Evolutionary conservation across 1,284 basidiomycete genomes (phyloP), one percentile per base, ranked within the genome.

Genomic region (Austroboletus olivaceoglutinosus): DNA sequence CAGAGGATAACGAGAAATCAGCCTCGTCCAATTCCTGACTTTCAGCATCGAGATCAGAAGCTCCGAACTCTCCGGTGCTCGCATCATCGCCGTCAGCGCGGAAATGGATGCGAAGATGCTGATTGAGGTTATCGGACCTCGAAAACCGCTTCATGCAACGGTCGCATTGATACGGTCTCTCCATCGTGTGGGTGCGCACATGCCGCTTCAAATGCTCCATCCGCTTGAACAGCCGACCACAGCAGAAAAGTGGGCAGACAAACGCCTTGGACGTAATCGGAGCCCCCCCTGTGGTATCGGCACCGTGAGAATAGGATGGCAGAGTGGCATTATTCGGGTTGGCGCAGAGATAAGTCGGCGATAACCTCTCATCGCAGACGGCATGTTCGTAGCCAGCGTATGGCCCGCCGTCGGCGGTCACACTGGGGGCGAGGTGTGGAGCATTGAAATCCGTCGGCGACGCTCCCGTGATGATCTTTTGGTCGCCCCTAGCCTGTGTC

Each of bases 171-270:
- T 83, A 93, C 0, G 93, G 92, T 41, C 86, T 75, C 69, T 94
- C 92, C 76, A 90, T 80, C 36, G 91, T 93, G 65, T 95, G 93
- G n/a, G 91, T 93, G 48, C 91, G 79, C 31, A 93, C 72, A 69
- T 96, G 93, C 37, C 91, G 74, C 71, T 89, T 90, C 57, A 95
- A 76, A 64, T 95, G 91, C 65, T 95, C 93, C 74, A 89, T 83
- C 9, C 91, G 82, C 76, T 92, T 93, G 81, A 94, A 96, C 54
- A 87, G 73, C 54, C 87, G 76, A 5, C 86, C 83, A 65, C 92
- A 95, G 8, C 86, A 86, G 64, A 81, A 83, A 1, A 91, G 76
- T 22, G 89, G 89, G 68, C 91, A 93, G 40, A 83, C 78, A 63
- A 83, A 93, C 12, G 82, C 84, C 66, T 85, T 89, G 29, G 78